Percentiles rank a stretch among this genome's conserved stretches.
Evolutionary conservation across 1,284 basidiomycete species (phyloP).

Genomic region (Ustilago curta): DNA sequence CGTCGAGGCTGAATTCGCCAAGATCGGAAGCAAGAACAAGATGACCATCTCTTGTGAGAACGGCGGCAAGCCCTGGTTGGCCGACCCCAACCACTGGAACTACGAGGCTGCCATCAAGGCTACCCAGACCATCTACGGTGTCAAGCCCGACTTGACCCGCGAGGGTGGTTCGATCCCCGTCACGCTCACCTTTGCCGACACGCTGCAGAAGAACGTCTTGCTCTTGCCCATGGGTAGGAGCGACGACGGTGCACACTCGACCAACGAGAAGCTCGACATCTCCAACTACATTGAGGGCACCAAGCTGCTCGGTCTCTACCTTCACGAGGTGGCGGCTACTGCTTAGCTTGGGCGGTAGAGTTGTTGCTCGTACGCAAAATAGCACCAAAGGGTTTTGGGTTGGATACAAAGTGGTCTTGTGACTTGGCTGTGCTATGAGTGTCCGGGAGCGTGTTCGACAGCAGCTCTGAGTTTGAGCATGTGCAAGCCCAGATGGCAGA

Average conservation of each 20-base stretch:
- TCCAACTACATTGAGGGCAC: conserved; percentile 90
- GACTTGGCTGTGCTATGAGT: too few relatives aligned
- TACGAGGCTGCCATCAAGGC: conserved; percentile 90
- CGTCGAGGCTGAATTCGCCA: conserved; percentile 63
- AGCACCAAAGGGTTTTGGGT: too few relatives aligned
- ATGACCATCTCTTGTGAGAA: conserved; percentile 59
- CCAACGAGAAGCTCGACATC: conserved; percentile 94
- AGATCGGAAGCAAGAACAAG: conserved; percentile 68
- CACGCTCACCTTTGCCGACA: conserved; percentile 92
- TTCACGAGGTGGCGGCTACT: conserved; percentile 79
- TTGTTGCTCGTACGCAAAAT: too few relatives aligned
- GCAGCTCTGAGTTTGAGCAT: background rate
- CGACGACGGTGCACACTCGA: conserved; percentile 88
- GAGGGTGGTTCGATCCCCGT: conserved; percentile 98
- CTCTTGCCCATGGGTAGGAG: conserved; percentile 85
- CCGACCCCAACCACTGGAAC: conserved; percentile 82
- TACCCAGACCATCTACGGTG: conserved; percentile 82
- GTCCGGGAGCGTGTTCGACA: too few relatives aligned
- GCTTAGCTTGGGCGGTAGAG: background rate
- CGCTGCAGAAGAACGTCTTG: conserved; percentile 74
- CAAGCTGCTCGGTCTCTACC: conserved; percentile 80
- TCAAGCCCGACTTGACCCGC: conserved; percentile 86
- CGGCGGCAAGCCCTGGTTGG: conserved; percentile 68
- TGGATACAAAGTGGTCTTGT: too few relatives aligned
- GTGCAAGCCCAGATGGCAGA: background rate